Percentiles rank a stretch among this genome's conserved stretches.
phyloP scores from a whole-genome alignment of 2,329 filamentous ascomycete genomes.

The Fusarium lyarnte region DNA sequence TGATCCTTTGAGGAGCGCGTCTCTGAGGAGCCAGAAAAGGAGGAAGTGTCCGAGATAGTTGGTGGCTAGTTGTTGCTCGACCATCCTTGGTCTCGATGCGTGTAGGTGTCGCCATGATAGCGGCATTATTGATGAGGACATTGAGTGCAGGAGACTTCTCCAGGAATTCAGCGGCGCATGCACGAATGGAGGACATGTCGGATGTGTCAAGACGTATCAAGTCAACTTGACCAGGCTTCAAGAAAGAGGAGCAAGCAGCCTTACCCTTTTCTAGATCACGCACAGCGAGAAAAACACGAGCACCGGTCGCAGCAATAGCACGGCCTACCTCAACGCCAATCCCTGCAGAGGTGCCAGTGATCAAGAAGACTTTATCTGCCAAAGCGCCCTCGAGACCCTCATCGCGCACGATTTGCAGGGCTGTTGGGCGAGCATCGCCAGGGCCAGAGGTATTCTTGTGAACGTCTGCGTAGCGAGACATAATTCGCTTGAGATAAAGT shows the following conservation, averaged over 20 bases:
- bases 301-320: constrained; percentile 53
- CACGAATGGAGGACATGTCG: constrained; percentile 33
- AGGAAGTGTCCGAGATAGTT: constrained; percentile 43
- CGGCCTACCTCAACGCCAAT: constrained; percentile 55
- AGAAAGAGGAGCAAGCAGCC: neutral
- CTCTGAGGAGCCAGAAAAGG: constrained; percentile 52
- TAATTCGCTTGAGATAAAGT: neutral
- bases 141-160: constrained; percentile 20
- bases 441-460: constrained; percentile 2
- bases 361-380: constrained; percentile 48
- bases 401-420: constrained; percentile 50
- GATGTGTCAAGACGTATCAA: constrained; percentile 36
- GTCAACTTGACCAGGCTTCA: constrained; percentile 12
- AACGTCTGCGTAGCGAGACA: constrained; percentile 10
- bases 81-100: constrained; percentile 29
- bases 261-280: constrained; percentile 28
- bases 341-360: constrained; percentile 55
- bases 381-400: constrained; percentile 46
- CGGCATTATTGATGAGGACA: constrained; percentile 36
- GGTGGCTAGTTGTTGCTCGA: constrained; percentile 38
- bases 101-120: constrained; percentile 33
- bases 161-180: constrained; percentile 30
- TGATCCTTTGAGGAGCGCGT: constrained; percentile 51
- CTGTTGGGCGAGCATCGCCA: constrained; percentile 51
- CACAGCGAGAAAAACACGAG: constrained; percentile 29